Evolutionary conservation across 2,329 filamentous ascomycete genomes (phyloP), one percentile per base, ranked within the genome.

Genomic region (Trichophyton simii): DNA sequence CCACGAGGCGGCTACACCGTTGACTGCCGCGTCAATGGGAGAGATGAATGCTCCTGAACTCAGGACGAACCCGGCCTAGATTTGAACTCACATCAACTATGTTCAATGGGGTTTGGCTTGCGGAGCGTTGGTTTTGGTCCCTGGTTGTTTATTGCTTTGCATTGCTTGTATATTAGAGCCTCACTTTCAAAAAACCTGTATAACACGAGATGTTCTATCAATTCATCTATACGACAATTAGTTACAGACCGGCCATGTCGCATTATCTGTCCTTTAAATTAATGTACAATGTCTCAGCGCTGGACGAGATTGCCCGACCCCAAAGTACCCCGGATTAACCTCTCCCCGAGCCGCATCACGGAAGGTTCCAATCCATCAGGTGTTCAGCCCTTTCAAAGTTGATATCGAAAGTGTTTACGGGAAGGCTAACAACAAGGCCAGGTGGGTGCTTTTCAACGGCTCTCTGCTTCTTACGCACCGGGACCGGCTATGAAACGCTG

Each of bases 401-500:
- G 13, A 25, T 25, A 4, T 59, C 38, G 7, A 48, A 44, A 7
- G 28, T 38, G 34, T 38, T 38, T 15, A 59, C 42, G n/a, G n/a
- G 22, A 34, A 54, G 28, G 28, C 0, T n/a, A 54, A 54, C 3
- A 25, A 54, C 22, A 55, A 55, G 46, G 42, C 38, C 44, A n/a
- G n/a, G 41, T 8, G 15, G 42, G 55, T 61, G 31, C 41, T 42
- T 34, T 38, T 38, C 8, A 38, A 59, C 54, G 42, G 44, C 50
- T 22, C 44, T 57, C 28, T 46, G 55, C 31, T 34, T 38, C 34
- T 13, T 38, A 38, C 34, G 34, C 11, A 38, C 36, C 48, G 28
- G 22, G 22, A 22, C 57, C 59, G 38, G 59, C 46, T 58, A 61
- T 61, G 60, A 60, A 41, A 52, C 41, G 44, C 44, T 61, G 52